A percentile compares a stretch with the other conserved stretches of the same genome.
phyloP scores from a whole-genome alignment of 768 basidiomycete species.

The Rhodotorula sphaerocarpa region DNA sequence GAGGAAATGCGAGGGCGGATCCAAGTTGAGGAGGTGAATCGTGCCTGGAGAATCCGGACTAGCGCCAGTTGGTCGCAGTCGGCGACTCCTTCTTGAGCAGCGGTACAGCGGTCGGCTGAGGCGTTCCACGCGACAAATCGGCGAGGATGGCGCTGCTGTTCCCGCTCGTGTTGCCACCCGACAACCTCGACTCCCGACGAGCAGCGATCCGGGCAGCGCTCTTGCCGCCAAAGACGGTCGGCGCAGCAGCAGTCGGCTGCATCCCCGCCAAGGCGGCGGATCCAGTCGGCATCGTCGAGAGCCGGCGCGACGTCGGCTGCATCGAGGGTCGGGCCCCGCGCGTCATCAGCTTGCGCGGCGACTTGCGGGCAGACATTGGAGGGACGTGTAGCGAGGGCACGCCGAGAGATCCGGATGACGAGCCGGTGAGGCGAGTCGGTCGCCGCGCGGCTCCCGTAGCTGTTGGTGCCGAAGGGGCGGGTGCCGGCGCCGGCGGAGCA shows the following conservation, averaged over 20 bases:
- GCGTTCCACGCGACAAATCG: too few species aligned
- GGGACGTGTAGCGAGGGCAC: neutral
- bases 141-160: neutral
- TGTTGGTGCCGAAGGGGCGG: neutral
- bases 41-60: too few species aligned
- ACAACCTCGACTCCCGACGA: conserved; percentile 10
- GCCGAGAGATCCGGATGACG: neutral
- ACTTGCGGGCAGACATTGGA: conserved; percentile 1
- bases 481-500: conserved; percentile 8
- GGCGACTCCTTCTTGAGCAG: neutral
- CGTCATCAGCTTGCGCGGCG: conserved; percentile 18
- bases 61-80: neutral
- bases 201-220: conserved; percentile 26
- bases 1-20: too few species aligned
- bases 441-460: neutral
- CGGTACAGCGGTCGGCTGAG: neutral
- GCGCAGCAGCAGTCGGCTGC: conserved; percentile 1
- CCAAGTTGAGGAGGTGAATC: too few species aligned
- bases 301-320: conserved; percentile 7
- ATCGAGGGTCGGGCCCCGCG: neutral
- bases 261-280: neutral
- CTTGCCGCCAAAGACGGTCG: conserved; percentile 17
- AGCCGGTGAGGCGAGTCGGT: neutral
- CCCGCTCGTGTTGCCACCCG: conserved; percentile 22
- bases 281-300: neutral